Conservation (phyloP, 2,329 filamentous ascomycete genomes). For the Cladobotryum mycophilum region DNA sequence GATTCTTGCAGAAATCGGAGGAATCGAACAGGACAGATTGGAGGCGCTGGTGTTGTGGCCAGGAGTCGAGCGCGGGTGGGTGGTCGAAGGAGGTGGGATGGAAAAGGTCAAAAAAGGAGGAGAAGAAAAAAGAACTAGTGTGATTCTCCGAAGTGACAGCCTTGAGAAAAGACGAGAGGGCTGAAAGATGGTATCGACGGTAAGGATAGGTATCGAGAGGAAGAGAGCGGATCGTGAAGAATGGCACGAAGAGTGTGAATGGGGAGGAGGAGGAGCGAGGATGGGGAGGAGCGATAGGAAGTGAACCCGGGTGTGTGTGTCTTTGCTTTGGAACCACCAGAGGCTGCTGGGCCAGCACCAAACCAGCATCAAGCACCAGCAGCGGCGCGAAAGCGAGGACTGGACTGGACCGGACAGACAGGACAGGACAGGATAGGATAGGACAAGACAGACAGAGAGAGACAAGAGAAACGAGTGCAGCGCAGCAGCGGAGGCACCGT, state of each 20-base stretch:
- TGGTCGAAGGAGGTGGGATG: conserved; percentile 5
- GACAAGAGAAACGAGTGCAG: conserved; percentile 17
- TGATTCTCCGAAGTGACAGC: conserved; percentile 8
- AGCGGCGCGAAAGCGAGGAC: conserved; percentile 2
- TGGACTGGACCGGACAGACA: neutral
- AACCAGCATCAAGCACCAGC: conserved; percentile 7
- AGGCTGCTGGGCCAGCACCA: conserved; percentile 3
- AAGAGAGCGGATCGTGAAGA: conserved; percentile 26
- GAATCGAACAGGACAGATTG: conserved; percentile 23
- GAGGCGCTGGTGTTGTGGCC: conserved; percentile 16
- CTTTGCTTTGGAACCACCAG: conserved; percentile 17
- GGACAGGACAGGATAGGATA: neutral
- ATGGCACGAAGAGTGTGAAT: conserved; percentile 26
- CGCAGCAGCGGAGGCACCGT: conserved; percentile 1
- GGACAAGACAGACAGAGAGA: conserved; percentile 13
- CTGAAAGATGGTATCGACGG: conserved; percentile 7
- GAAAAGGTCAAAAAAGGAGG: conserved; percentile 10
- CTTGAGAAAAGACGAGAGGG: conserved; percentile 5
- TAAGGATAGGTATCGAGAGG: conserved; percentile 8
- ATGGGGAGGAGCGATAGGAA: conserved; percentile 32
- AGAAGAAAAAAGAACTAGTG: neutral
- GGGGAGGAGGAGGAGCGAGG: conserved; percentile 28
- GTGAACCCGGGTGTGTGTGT: conserved; percentile 19
- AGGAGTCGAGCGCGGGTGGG: conserved; percentile 7
- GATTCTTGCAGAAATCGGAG: conserved; percentile 27